A percentile compares a stretch with the other conserved stretches of the same genome.
Conservation (phyloP, 495 filamentous ascomycete species). For the Aspergillus coremiiformis region DNA sequence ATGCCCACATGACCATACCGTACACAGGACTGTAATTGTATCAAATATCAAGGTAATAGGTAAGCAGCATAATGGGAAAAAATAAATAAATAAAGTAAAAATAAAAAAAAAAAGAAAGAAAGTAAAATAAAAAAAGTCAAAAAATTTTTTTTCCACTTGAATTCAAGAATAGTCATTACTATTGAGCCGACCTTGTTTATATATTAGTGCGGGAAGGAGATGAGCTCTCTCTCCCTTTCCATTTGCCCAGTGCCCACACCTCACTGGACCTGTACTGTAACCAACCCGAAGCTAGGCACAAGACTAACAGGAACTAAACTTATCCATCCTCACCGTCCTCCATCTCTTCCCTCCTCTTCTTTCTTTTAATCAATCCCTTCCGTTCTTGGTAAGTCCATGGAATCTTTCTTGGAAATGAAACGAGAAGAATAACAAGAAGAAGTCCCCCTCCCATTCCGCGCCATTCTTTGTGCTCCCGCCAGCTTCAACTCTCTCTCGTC, state of each 20-base stretch:
- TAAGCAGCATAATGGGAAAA: no score
- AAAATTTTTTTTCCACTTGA: no score
- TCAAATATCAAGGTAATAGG: no score
- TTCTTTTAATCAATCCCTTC: slow-evolving; percentile 1
- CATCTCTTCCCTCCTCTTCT: slow-evolving; percentile 7
- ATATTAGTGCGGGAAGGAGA: no score
- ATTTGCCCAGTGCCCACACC: no score
- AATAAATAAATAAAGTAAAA: background rate
- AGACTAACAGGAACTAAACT: slow-evolving; percentile 3
- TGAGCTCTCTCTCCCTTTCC: no score
- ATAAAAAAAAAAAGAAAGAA: background rate
- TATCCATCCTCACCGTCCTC: slow-evolving; percentile 2
- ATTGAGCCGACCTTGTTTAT: no score
- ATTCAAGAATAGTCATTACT: no score
- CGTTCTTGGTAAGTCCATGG: background rate
- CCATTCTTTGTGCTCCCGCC: slow-evolving; percentile 5
- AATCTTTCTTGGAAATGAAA: background rate
- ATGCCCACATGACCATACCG: no score
- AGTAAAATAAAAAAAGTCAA: background rate
- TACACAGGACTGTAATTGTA: no score
- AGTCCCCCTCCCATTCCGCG: slow-evolving; percentile 14
- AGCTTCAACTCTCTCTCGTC: slow-evolving; percentile 8
- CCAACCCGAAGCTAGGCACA: background rate
- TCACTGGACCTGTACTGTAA: no score
- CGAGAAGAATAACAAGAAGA: background rate